Base-by-base conservation (phyloP, 805 yeast species). In the Hyphopichia homilentoma region DNA sequence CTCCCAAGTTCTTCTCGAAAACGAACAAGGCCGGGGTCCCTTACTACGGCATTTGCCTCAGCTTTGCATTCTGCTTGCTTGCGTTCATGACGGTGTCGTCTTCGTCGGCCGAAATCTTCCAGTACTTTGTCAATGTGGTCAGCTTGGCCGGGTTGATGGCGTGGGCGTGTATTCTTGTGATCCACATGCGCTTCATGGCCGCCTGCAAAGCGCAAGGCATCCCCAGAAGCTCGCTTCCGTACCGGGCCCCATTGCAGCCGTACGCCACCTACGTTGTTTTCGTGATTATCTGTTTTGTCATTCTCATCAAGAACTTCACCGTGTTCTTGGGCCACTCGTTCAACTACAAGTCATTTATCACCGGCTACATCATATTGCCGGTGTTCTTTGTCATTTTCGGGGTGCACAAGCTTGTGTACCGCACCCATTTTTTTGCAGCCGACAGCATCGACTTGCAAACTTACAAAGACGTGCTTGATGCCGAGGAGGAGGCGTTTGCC, bases 311-410 rank as follows among this genome's bases (percentile, higher is more conserved):
- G 59, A 81, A 81, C 45, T 82, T 81, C 55, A 77, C 86, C 1
- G 88, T 77, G 2, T 84, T 84, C 64, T 62, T 84, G 44, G 77
- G 77, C 30, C 59, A 50, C 11, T 43, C 43, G 2, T 79, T 83
- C 53, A 72, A 74, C 41, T 79, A 78, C 60, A 75, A 77, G 56
- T 66, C 67, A 13, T 84, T 84, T 51, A 80, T 84, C 49, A 81
- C 90, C 21, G 88, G 89, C 27, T 83, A 84, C 59, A 79, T 84
- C 47, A 84, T 84, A 19, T 70, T 83, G 29, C 86, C 86, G 21
- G 78, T 29, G 18, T 26, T 26, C 17, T 24, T 12, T 12, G 12
- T 24, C 13, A 24, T 24, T 24, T 24, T 24, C 26, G 8, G 16
- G 29, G 11, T 16, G 7, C 16, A 26, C 17, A 26, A 12, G 18